These are phyloP conservation scores for Leonotis leonurus DNA, from an alignment of 257 asterid genomes.

Conservation along the genomic window DNA sequence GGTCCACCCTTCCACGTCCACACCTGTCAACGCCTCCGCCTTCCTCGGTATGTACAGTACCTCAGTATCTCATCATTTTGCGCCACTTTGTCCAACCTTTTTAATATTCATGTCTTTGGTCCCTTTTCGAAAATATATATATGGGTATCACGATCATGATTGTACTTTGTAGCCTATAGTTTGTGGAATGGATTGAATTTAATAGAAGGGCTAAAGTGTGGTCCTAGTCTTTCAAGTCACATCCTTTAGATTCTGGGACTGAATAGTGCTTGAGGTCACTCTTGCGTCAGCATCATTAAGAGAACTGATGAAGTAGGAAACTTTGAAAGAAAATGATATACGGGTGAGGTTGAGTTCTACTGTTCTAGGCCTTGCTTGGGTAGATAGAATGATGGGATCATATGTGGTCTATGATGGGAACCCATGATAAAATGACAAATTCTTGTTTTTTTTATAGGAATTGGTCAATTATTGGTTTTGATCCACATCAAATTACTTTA, in stretches of 20 bases:
- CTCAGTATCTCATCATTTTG: neutral
- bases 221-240: slow-evolving; percentile 17
- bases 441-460: neutral
- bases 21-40: slow-evolving; percentile 86
- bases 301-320: neutral
- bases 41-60: slow-evolving; percentile 94
- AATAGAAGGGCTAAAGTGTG: neutral
- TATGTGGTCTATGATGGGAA: neutral
- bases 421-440: neutral
- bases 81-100: slow-evolving; percentile 7
- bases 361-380: no score
- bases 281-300: neutral
- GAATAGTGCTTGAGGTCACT: neutral
- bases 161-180: slow-evolving; percentile 9
- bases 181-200: neutral
- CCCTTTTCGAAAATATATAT: neutral
- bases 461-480: neutral
- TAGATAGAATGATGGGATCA: neutral
- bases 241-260: neutral
- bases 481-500: neutral
- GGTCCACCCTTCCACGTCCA: slow-evolving; percentile 73
- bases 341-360: neutral
- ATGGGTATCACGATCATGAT: neutral
- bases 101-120: neutral
- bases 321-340: neutral